Base-by-base conservation (phyloP, 2,329 filamentous ascomycete genomes). In the Botrytis squamosa region DNA sequence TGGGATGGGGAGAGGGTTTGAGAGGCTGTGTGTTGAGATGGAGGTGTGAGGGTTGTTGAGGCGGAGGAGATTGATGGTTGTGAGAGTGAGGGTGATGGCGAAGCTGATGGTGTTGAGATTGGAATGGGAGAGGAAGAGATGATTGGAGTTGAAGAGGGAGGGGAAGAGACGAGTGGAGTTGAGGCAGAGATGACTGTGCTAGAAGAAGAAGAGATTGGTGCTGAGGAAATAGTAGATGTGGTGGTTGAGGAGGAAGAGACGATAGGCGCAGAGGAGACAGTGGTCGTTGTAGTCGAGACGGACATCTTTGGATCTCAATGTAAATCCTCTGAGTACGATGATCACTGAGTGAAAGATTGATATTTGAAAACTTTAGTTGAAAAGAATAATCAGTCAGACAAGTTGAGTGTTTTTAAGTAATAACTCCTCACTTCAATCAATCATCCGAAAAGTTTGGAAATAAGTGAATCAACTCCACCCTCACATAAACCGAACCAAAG, bases 221-320 rank as follows among this genome's bases (percentile, higher is more conserved):
- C 8, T 1, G 38, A 40, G 4, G 12, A 52, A 4, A 7, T 3
- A 0, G 38, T 12, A 4, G 38, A n/a, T 29, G 3, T 18, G 14
- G 6, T 8, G 3, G 52, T 8, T 29, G 40, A 42, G 40, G 40
- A 42, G 6, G 36, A 40, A 40, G 59, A 4, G 36, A 42, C 20
- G 20, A 6, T 40, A 16, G 12, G 6, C 16, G 12, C 25, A 0
- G 25, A 40, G 49, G 49, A 52, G 49, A 52, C 49, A 3, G 38
- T 29, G 2, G 25, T 9, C 16, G 38, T 29, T 12, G 52, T 55
- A 8, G 12, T 55, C 14, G 52, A 57, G 7, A n/a, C 6, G 1
- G 52, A 57, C 52, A 57, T 57, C 25, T 57, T 57, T 8, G 1
- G 14, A 57, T n/a, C 3, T 29, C 8, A 1, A 1, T 55, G 12